These are phyloP conservation scores for Lathyrus aphaca DNA, from an alignment of 306 rosid species.

Conservation along the genomic window DNA sequence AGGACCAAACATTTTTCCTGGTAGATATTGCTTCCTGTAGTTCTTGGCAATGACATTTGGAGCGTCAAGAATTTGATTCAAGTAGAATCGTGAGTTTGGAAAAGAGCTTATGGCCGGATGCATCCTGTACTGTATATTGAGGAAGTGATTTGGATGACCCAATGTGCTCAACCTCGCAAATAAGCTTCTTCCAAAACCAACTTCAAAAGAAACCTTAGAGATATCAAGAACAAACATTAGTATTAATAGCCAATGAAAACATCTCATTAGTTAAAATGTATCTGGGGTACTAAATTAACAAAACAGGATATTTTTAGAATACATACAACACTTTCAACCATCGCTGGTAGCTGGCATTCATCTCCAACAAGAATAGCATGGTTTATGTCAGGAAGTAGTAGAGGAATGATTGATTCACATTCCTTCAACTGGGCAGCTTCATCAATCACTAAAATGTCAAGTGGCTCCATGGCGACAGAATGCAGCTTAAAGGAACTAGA, in stretches of 20 bases:
- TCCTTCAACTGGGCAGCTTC: slow-evolving; percentile 86
- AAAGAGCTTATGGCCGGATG: slow-evolving; percentile 77
- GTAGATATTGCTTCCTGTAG: slow-evolving; percentile 59
- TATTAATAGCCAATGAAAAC: background rate
- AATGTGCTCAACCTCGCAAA: slow-evolving; percentile 61
- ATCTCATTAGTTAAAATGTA: background rate
- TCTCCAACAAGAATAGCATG: slow-evolving; percentile 81
- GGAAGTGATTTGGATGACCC: slow-evolving; percentile 60
- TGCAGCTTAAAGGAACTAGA: slow-evolving; percentile 68
- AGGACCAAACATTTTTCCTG: slow-evolving; percentile 65
- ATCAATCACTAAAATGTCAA: slow-evolving; percentile 62
- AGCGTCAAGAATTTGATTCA: slow-evolving; percentile 56
- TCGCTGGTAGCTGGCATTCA: slow-evolving; percentile 77
- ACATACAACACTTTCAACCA: slow-evolving; percentile 65
- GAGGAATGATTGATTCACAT: slow-evolving; percentile 74
- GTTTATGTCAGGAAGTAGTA: slow-evolving; percentile 57
- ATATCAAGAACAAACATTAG: slow-evolving; percentile 17
- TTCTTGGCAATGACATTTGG: slow-evolving; percentile 51
- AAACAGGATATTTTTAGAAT: background rate
- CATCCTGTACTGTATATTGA: slow-evolving; percentile 78
- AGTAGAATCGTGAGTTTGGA: slow-evolving; percentile 67
- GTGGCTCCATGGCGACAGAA: slow-evolving; percentile 48
- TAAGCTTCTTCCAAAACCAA: slow-evolving; percentile 76
- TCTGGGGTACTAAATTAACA: background rate
- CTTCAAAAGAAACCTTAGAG: slow-evolving; percentile 55